Conservation (phyloP, 108 stramenopile species). For the Nitzschia inconspicua region DNA sequence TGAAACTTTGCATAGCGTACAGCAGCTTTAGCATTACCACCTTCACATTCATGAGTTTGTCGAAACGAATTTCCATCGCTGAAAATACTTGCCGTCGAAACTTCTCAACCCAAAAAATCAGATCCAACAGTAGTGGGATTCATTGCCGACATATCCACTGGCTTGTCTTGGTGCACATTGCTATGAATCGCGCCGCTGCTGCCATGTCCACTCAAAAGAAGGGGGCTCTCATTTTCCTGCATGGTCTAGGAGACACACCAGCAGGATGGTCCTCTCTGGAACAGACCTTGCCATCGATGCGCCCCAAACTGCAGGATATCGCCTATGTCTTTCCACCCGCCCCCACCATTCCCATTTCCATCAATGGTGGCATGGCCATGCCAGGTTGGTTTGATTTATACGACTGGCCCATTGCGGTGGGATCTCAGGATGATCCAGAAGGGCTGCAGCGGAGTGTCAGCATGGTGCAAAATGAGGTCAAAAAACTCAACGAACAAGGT, state of each 20-base stretch:
- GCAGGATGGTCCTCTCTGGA: conserved; percentile 73
- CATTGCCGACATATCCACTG: too few relatives aligned
- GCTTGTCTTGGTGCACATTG: too few relatives aligned
- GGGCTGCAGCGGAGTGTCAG: conserved; percentile 44
- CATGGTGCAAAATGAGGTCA: conserved; percentile 46
- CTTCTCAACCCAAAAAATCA: too few relatives aligned
- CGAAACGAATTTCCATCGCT: too few relatives aligned
- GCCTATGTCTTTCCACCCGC: conserved; percentile 79
- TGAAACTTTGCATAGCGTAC: too few relatives aligned
- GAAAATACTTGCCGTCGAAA: too few relatives aligned
- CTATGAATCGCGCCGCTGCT: too few relatives aligned
- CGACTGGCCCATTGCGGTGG: conserved; percentile 84
- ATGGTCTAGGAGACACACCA: conserved; percentile 76
- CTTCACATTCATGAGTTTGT: too few relatives aligned
- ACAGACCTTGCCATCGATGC: conserved; percentile 38
- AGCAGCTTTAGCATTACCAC: too few relatives aligned
- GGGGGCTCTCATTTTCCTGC: conserved; percentile 74
- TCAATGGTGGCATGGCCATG: conserved; percentile 84
- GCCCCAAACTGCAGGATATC: conserved; percentile 49
- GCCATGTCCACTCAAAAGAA: too few relatives aligned
- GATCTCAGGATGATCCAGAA: conserved; percentile 54
- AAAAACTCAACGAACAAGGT: conserved; percentile 43
- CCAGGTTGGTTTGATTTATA: conserved; percentile 88
- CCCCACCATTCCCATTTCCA: conserved; percentile 71
- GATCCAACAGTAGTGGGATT: too few relatives aligned